These are phyloP conservation scores for Solidago caesia DNA, from an alignment of 129 eudicot genomes.

Conservation along the genomic window DNA sequence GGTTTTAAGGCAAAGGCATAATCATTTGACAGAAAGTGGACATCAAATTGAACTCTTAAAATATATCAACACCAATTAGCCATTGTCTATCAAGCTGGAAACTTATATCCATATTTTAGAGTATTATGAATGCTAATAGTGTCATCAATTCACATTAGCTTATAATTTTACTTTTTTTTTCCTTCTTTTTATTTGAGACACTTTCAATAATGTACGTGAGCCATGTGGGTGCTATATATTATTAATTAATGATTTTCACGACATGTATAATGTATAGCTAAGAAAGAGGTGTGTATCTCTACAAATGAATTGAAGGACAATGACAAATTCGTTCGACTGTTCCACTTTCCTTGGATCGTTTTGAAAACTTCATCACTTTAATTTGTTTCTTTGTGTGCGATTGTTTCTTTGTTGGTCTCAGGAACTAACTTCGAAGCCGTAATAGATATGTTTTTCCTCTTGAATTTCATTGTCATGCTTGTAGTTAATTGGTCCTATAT, in stretches of 20 bases:
- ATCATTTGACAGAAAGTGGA: constrained; percentile 23
- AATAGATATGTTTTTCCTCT: too few species aligned
- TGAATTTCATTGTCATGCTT: too few species aligned
- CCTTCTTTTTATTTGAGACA: neutral
- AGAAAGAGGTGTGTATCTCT: neutral
- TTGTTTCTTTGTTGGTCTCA: too few species aligned
- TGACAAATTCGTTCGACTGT: too few species aligned
- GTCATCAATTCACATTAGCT: neutral
- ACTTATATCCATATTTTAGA: neutral
- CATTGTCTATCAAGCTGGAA: neutral
- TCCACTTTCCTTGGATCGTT: too few species aligned
- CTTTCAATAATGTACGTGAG: neutral
- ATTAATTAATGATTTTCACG: neutral
- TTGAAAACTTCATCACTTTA: too few species aligned
- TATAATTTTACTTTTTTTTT: neutral
- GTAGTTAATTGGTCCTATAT: too few species aligned
- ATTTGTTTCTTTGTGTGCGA: too few species aligned
- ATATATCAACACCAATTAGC: neutral
- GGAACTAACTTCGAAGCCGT: too few species aligned
- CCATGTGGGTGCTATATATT: constrained; percentile 7
- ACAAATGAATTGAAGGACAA: too few species aligned
- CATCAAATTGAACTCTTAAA: constrained; percentile 10
- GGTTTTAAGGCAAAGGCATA: constrained; percentile 11
- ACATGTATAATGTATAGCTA: neutral
- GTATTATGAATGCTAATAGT: neutral